Base-by-base conservation (phyloP, 331 rosid species). In the Malus hybrid region DNA sequence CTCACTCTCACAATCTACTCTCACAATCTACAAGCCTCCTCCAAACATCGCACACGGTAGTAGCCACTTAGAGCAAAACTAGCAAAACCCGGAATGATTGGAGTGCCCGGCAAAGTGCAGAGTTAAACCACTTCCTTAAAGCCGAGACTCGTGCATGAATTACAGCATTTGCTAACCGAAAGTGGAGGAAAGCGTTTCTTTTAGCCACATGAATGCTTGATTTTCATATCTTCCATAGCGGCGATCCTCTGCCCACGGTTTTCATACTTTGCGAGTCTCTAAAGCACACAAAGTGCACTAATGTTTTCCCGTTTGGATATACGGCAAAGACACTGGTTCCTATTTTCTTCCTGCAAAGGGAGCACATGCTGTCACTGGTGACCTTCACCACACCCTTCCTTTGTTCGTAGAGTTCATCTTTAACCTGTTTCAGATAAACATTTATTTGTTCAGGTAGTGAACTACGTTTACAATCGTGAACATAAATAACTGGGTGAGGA, bases 281-380 rank as follows among this genome's bases (percentile, higher is more conserved):
- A 69, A 95, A 92, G 87, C 99, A 95, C 69, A 90, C 97, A 5
- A 95, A 95, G 83, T 95, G 97, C 70, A 95, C 97, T 0, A 95
- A 87, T 69, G 97, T 95, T 82, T 85, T 92, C 76, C 97, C 98
- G 11, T 89, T 95, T 8, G 97, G 99, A 80, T 89, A 90, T 65
- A 92, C 93, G 0, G 97, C 99, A 69, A 95, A 95, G 52, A 92
- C 97, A 68, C 99, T 95, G 0, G 93, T 88, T 71, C 99, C 99
- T 71, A 95, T 81, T 82, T 95, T 95, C 90, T 95, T 95, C 77
- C 83, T 86, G 89, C 99, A 92, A 80, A 95, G 92, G 71, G 99
- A 90, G 82, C 97, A 92, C 91, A 80, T 79, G 88, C 97, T 92
- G 54, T 95, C 97, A 27, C 97, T 28, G 14, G 91, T 88, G 65